Evolutionary conservation across 2,329 filamentous ascomycete species (phyloP).

Genomic region (Colletotrichum sansevieriae): DNA sequence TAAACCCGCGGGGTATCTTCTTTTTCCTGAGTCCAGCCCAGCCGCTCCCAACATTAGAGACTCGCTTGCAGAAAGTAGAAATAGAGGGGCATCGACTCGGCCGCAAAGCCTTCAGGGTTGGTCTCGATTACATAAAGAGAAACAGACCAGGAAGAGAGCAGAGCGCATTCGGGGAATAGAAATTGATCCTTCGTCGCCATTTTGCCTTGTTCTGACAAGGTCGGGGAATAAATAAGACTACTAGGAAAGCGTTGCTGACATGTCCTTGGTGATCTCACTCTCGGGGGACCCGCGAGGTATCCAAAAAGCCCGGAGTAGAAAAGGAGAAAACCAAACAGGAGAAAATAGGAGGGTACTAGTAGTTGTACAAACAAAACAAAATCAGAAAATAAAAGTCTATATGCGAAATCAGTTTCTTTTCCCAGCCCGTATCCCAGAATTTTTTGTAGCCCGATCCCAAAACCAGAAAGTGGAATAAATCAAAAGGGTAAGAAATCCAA

Average conservation of each 20-base stretch:
- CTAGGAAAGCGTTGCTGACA: constrained; percentile 40
- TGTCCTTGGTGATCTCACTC: constrained; percentile 35
- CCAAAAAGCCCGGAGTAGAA: constrained; percentile 1
- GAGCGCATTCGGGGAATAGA: constrained; percentile 11
- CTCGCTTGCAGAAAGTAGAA: constrained; percentile 4
- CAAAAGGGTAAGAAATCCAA: constrained; percentile 13
- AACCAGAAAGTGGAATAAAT: constrained; percentile 17
- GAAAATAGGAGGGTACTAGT: constrained; percentile 26
- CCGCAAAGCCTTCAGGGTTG: constrained; percentile 11
- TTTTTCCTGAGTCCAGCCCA: constrained; percentile 40
- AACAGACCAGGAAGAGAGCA: constrained; percentile 3
- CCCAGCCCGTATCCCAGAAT: constrained; percentile 38
- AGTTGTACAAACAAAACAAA: constrained; percentile 18
- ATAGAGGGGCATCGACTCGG: background rate
- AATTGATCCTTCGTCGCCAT: constrained; percentile 31
- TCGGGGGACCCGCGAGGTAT: constrained; percentile 34
- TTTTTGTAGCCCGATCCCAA: constrained; percentile 42
- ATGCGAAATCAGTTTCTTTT: constrained; percentile 43
- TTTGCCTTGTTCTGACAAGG: constrained; percentile 39
- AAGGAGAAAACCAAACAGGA: constrained; percentile 15
- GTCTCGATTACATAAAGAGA: constrained; percentile 25
- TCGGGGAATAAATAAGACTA: constrained; percentile 11
- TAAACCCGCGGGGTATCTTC: constrained; percentile 41
- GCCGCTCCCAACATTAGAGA: constrained; percentile 19
- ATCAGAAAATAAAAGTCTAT: constrained; percentile 35